Percentiles rank a stretch among this genome's conserved stretches.
Conservation (phyloP, 2,329 filamentous ascomycete genomes). For the Alternaria triticimaculans region DNA sequence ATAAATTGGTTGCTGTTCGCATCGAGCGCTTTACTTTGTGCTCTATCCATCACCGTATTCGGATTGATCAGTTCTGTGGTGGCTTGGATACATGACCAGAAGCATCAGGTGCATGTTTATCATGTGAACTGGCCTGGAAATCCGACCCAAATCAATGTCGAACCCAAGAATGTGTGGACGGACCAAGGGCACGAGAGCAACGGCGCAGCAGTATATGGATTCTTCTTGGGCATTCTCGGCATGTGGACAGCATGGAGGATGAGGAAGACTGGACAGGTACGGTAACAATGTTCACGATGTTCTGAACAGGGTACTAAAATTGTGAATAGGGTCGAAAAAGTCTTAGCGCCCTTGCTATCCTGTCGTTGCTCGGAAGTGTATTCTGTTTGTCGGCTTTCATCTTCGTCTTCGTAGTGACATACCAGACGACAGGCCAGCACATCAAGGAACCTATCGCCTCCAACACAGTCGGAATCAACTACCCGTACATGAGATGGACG, state of each 20-base stretch:
- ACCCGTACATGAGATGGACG: constrained; percentile 38
- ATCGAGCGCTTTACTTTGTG: constrained; percentile 33
- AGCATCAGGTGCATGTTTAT: constrained; percentile 33
- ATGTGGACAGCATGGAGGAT: constrained; percentile 38
- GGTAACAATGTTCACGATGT: background rate
- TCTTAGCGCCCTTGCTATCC: constrained; percentile 45
- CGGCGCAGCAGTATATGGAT: constrained; percentile 42
- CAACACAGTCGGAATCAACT: constrained; percentile 25
- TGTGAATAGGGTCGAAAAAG: constrained; percentile 30
- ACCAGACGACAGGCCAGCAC: constrained; percentile 35
- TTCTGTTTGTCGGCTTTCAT: constrained; percentile 42
- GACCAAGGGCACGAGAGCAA: constrained; percentile 41
- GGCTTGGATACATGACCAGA: constrained; percentile 39
- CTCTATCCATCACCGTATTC: constrained; percentile 39
- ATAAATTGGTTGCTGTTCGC: constrained; percentile 28
- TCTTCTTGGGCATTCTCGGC: constrained; percentile 40
- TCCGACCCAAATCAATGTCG: constrained; percentile 26
- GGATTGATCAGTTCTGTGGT: constrained; percentile 43
- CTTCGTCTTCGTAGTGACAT: constrained; percentile 40
- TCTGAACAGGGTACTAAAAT: background rate
- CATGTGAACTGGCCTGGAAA: constrained; percentile 32
- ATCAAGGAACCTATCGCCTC: constrained; percentile 30
- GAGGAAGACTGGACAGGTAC: constrained; percentile 13
- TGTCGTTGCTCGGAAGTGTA: constrained; percentile 36
- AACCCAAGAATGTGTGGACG: constrained; percentile 36